Evolutionary conservation across 164 flowering plant genomes (phyloP), one percentile per base, ranked within the genome.

Genomic region (Echeveria elegans): DNA sequence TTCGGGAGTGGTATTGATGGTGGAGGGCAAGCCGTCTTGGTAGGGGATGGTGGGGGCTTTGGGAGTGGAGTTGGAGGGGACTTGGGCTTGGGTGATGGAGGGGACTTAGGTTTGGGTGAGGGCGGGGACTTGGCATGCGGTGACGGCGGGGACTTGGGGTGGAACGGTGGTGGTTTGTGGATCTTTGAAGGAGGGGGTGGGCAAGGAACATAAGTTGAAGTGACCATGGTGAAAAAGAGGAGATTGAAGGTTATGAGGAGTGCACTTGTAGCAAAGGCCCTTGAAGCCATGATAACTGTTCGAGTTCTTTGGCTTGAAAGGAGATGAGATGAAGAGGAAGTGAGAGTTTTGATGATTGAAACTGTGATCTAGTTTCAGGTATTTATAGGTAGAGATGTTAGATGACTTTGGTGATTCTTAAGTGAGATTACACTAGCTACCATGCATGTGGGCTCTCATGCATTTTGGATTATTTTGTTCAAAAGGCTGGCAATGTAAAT

Each of bases 141-240:
- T 9, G 65, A n/a, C 32, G 65, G 65, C 2, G 65, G 65, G 6
- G 65, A 37, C 43, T 34, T 34, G 29, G 43, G 43, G 15, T 63
- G 43, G 40, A 10, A 18, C 19, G 40, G 65, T 2, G 65, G 65
- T 6, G 40, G 15, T 23, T 34, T 63, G 43, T 63, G 65, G 65
- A 23, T n/a, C 16, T n/a, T 34, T 63, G 65, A 23, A 24, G 65
- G 65, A 15, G 65, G 43, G 16, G 66, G 43, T 36, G 71, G 73
- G 36, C 66, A 36, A 10, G 72, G 68, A 5, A 41, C 66, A 16
- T 68, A 28, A 48, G 21, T 47, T 38, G 80, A 69, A 32, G 70
- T 72, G n/a, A 70, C 78, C 67, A 66, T 32, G 6, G 72, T 67
- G 71, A 73, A 73, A 40, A 76, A 71, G n/a, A 75, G 26, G 59